Base-by-base conservation (phyloP, 768 basidiomycete species). In the Kwoniella bestiolae region DNA sequence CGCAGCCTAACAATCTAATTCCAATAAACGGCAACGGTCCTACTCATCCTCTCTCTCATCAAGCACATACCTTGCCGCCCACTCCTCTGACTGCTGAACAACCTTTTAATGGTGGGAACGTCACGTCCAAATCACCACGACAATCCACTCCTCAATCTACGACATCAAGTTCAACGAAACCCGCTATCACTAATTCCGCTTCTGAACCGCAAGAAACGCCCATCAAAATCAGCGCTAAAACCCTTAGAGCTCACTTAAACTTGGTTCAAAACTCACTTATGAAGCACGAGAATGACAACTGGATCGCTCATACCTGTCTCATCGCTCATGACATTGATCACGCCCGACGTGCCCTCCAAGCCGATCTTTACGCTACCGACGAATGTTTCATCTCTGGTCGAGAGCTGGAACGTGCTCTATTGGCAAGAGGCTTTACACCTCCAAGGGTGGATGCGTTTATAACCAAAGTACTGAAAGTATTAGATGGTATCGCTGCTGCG, bases 261-360 rank as follows among this genome's bases (percentile, higher is more conserved):
- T 60, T 77, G 18, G 69, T 74, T 18, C 65, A 63, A 8, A 50
- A 65, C 25, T 56, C 65, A 5, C 63, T 77, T 11, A 35, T 25
- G 41, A 73, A 73, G 46, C 71, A 73, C 49, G 76, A 73, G 26
- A 14, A 53, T 25, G 56, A 65, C 46, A 75, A 77, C 46, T 77
- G 76, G 76, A 77, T 77, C 50, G 73, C 73, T 41, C 76, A 77
- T 47, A 61, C 76, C 25, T 74, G 73, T 55, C 55, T 77, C 14
- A 71, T 77, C 29, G 73, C 76, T 5, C 57, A 65, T 14, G 76
- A 77, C 23, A 66, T 77, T 47, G 71, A 74, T 55, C 60, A 63
- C 29, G 69, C 76, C 55, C 69, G 76, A 45, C 65, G 71, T 21
- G 60, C 70, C 4, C 68, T 77, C 23, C 69, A 75, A 61, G 68